Evolutionary conservation across 2,329 filamentous ascomycete species (phyloP), one percentile per base, ranked within the genome.

Genomic region (Colletotrichum liaoningense): DNA sequence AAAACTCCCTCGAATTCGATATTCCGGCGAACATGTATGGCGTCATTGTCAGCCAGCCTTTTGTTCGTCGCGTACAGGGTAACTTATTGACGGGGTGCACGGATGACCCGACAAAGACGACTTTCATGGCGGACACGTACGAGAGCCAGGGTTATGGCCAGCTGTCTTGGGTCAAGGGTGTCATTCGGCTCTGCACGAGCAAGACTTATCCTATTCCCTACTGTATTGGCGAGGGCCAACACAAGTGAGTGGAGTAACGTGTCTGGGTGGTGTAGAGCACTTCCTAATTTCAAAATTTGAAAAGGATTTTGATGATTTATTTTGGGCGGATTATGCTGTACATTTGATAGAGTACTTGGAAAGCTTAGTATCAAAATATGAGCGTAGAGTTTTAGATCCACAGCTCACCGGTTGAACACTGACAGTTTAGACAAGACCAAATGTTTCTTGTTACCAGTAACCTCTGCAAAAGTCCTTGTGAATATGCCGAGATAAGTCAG

Each of bases 131-230:
- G 26, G 81, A 84, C 75, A 79, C 78, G 0, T 84, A 83, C 70
- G 72, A 75, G 2, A 77, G 75, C 67, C 81, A 81, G 78, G 67
- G 52, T 5, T 83, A 79, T 52, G 79, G 76, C 14, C 67, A 75
- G 16, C 66, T 85, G 69, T 66, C 71, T 12, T 85, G 84, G 83
- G 83, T 85, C 3, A 79, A 82, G 75, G 84, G 84, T 22, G 76
- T 80, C 8, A 84, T 85, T 52, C 70, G 74, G 9, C 76, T 85
- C 6, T 85, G 84, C 77, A 79, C 76, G 38, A 80, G 80, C 63
- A 80, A 81, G 30, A 72, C 42, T 0, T 82, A 83, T 56, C 83
- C 83, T 1, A 58, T 85, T 22, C 78, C 78, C 2, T 84, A 75
- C 74, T 85, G 84, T 74, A 66, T 81, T 19, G 84, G 84, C 42